A percentile compares a stretch with the other conserved stretches of the same genome.
phyloP scores from a whole-genome alignment of 768 basidiomycete genomes.

The Auriscalpium vulgare region DNA sequence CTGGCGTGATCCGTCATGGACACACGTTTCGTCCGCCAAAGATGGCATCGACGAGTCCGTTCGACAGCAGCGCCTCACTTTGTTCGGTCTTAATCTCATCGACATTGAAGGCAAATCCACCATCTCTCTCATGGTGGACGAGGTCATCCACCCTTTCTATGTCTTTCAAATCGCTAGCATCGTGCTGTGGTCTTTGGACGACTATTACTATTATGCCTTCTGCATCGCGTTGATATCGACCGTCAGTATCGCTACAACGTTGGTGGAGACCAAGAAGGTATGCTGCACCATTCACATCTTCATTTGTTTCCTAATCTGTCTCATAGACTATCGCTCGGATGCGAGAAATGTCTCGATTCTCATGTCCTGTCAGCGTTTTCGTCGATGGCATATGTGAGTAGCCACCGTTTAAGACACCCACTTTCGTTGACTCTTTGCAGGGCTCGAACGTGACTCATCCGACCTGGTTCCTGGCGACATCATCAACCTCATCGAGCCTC shows the following conservation, averaged over 20 bases:
- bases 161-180: slow-evolving; percentile 97
- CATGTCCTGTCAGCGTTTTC: slow-evolving; percentile 66
- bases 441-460: slow-evolving; percentile 65
- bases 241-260: slow-evolving; percentile 74
- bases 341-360: slow-evolving; percentile 92
- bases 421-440: slow-evolving; percentile 29
- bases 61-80: slow-evolving; percentile 53
- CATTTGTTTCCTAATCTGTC: background rate
- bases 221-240: slow-evolving; percentile 90
- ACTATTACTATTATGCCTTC: slow-evolving; percentile 97
- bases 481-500: slow-evolving; percentile 76
- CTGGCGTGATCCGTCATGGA: slow-evolving; percentile 83
- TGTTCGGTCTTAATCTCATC: slow-evolving; percentile 85
- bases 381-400: slow-evolving; percentile 49
- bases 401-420: background rate
- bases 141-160: slow-evolving; percentile 97
- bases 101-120: slow-evolving; percentile 87
- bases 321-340: slow-evolving; percentile 81
- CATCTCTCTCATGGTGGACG: slow-evolving; percentile 72
- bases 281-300: slow-evolving; percentile 10
- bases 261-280: slow-evolving; percentile 89
- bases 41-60: slow-evolving; percentile 48
- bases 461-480: slow-evolving; percentile 89
- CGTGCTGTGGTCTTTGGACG: slow-evolving; percentile 86
- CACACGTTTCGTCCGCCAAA: slow-evolving; percentile 50